Evolutionary conservation across 2,329 filamentous ascomycete genomes (phyloP).

Genomic region (Acrodontium crateriforme): DNA sequence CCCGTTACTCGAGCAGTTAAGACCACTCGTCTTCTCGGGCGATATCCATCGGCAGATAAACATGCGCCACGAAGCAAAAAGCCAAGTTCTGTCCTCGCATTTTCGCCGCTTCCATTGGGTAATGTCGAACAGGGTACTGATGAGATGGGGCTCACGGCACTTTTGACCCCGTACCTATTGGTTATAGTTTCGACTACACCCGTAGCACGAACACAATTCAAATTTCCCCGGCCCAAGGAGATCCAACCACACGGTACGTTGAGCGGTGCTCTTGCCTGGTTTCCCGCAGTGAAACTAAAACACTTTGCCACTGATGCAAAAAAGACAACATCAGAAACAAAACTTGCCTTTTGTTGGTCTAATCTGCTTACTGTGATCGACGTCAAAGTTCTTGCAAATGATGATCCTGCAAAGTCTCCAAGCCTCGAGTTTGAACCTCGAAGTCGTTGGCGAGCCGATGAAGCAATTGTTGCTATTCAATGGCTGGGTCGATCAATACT

Average conservation of each 20-base stretch:
- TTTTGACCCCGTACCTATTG: constrained; percentile 87
- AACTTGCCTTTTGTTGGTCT: constrained; percentile 96
- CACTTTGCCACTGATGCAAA: constrained; percentile 42
- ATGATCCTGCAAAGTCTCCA: constrained; percentile 62
- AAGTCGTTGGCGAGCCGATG: constrained; percentile 83
- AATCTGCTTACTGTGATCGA: constrained; percentile 92
- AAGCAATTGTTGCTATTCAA: constrained; percentile 90
- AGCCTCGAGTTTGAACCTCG: constrained; percentile 67
- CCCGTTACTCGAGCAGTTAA: constrained; percentile 74
- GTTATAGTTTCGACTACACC: constrained; percentile 97
- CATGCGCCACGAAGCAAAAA: constrained; percentile 56
- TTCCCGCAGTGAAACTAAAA: constrained; percentile 88
- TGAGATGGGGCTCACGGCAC: constrained; percentile 76
- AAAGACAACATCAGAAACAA: constrained; percentile 57
- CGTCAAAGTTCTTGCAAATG: constrained; percentile 54
- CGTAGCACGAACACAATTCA: constrained; percentile 90
- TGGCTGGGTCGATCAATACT: constrained; percentile 93
- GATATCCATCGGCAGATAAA: constrained; percentile 65
- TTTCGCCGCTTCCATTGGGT: constrained; percentile 80
- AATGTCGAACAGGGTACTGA: constrained; percentile 86
- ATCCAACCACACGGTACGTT: constrained; percentile 79
- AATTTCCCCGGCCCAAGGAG: constrained; percentile 80
- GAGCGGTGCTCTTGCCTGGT: constrained; percentile 93
- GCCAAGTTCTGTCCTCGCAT: constrained; percentile 87
- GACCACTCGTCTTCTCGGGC: constrained; percentile 77